Base-by-base conservation (phyloP, 345 rosid species). In the Psidium guajava region DNA sequence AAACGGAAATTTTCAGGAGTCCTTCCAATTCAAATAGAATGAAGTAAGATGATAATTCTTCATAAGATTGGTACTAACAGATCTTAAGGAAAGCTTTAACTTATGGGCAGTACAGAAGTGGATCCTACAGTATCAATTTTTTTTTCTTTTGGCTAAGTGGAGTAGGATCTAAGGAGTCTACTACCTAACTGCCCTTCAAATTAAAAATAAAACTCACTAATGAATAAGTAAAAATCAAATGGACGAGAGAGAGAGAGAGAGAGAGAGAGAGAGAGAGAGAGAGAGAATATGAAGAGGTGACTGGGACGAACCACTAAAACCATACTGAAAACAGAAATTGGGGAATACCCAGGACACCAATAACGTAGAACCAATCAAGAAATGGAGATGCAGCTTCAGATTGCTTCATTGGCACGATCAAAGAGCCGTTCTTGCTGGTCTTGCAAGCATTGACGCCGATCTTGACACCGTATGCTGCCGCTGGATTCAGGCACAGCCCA, bases 401-500 rank as follows among this genome's bases (percentile, higher is more conserved):
- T 86, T 86, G 92, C 88, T 87, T 91, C 54, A 88, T 5, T 57
- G 91, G 91, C 82, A 84, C 86, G 73, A 83, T 75, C 84, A 89
- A 77, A 52, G 91, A 53, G 49, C 90, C 91, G 84, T 89, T 92
- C 86, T 84, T 91, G 88, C 89, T 92, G 85, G 83, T 88, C 40
- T 93, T 89, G 47, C 98, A 96, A 54, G 90, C 86, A 82, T 82
- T 54, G 84, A 94, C 95, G 8, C 98, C 99, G 55, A 92, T 89
- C 89, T 94, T 92, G 52, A 91, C 92, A 89, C 91, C 86, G 18
- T 83, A 85, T 54, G 92, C 94, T 83, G 93, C 98, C 59, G 91
- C 83, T 27, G 95, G 93, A 55, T 90, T 93, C 88, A 95, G 85
- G 88, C 99, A 96, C 82, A 96, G 98, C 36, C 93, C 94, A 82